Percentiles rank a stretch among this genome's conserved stretches.
phyloP scores from a whole-genome alignment of 129 eudicot species.

The Flaveria ramosissima region DNA sequence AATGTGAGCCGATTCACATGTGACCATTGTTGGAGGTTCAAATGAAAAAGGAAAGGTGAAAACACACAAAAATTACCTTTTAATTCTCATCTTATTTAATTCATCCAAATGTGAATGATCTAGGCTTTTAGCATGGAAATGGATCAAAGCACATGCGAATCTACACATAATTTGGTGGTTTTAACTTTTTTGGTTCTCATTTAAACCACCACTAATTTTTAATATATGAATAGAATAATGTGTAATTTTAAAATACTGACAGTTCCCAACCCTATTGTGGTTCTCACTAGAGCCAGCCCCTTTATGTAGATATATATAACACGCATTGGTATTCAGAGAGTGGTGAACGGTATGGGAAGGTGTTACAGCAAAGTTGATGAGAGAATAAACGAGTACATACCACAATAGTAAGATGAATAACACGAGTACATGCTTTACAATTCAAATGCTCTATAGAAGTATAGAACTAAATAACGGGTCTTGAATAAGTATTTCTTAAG shows the following conservation, averaged over 20 bases:
- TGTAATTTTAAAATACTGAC: neutral
- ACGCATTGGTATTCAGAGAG: neutral
- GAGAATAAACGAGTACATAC: neutral
- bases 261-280: neutral
- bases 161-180: slow-evolving; percentile 2
- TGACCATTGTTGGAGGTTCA: neutral
- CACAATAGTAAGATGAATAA: slow-evolving; percentile 3
- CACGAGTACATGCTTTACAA: neutral
- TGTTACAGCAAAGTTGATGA: neutral
- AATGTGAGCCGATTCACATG: neutral
- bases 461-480: neutral
- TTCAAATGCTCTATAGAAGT: neutral
- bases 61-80: neutral
- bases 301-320: neutral
- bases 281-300: neutral
- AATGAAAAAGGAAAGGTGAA: neutral
- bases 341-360: neutral
- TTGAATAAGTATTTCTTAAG: neutral
- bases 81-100: neutral
- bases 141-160: neutral
- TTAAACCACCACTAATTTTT: neutral
- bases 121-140: neutral
- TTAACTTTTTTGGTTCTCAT: neutral
- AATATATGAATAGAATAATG: neutral
- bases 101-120: neutral